phyloP scores from a whole-genome alignment of 2,329 filamentous ascomycete species.

The Hypoxylon sp. region DNA sequence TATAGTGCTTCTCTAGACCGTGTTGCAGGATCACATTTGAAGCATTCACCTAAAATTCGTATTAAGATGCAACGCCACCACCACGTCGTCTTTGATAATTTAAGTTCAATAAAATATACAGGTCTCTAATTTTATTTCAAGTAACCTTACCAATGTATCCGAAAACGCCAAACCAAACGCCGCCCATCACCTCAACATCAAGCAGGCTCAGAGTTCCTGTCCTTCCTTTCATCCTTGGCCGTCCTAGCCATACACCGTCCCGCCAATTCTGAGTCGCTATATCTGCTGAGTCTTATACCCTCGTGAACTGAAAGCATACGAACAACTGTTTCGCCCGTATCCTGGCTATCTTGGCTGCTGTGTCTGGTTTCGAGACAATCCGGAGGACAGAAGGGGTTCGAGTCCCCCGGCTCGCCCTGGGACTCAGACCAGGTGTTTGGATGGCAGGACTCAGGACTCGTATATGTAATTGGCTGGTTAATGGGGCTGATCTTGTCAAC shows the following conservation, averaged over 20 bases:
- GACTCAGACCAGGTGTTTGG: slow-evolving; percentile 49
- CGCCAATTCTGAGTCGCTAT: background rate
- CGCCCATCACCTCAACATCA: background rate
- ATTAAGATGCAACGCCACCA: background rate
- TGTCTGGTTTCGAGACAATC: slow-evolving; percentile 41
- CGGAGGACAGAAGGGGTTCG: slow-evolving; percentile 51
- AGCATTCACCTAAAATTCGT: background rate
- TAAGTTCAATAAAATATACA: slow-evolving; percentile 2
- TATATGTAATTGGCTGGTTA: background rate
- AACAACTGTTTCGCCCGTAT: slow-evolving; percentile 14
- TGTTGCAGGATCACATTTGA: background rate
- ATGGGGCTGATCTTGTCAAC: background rate
- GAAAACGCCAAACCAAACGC: background rate
- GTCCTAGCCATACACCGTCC: background rate
- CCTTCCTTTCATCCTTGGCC: slow-evolving; percentile 1
- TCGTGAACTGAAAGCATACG: background rate
- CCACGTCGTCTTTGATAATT: too few species aligned
- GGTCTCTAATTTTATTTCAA: slow-evolving; percentile 1
- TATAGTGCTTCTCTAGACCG: background rate
- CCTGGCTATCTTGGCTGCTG: slow-evolving; percentile 25
- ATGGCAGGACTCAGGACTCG: slow-evolving; percentile 43
- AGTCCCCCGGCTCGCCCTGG: slow-evolving; percentile 51
- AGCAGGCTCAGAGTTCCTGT: slow-evolving; percentile 7
- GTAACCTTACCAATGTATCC: background rate
- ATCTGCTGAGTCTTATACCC: background rate